Evolutionary conservation across 2,329 filamentous ascomycete species (phyloP), one percentile per base, ranked within the genome.

Genomic region (Claviceps sp.): DNA sequence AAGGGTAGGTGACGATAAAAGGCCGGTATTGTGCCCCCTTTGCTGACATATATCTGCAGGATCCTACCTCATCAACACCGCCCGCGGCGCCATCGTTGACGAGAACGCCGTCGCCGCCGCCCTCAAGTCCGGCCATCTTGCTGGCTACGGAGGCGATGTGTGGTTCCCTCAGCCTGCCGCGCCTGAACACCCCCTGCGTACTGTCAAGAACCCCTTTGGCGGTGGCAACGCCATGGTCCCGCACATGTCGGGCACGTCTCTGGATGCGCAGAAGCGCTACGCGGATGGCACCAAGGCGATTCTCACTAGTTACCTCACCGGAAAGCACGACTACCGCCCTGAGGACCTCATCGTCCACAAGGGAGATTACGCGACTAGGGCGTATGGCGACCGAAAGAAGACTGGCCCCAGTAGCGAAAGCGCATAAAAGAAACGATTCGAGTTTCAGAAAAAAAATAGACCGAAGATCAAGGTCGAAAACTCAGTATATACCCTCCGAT

Each of bases 111-210:
- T 98, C 53, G 93, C 93, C 57, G 90, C 85, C 30, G 93, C 93
- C 48, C 81, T 98, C 69, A 89, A 91, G 78, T 81, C 78, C 37
- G 93, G 93, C 64, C 90, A 97, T 71, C 86, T 94, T 65, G 84
- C 86, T 64, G 88, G 88, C 60, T 94, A 94, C 75, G 88, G 81
- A 58, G 87, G 87, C 65, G 87, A 93, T 61, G 87, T 93, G 64
- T 97, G 91, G 91, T 95, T 89, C 88, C 90, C 90, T 57, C 93
- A 98, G 79, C 93, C 93, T 62, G 93, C 93, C 22, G 90, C 90
- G 65, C 80, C 82, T 72, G 90, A 96, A 67, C 93, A 98, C 79
- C 81, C 83, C 54, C 87, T 98, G 65, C 89, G 93, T 68, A 87
- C 84, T 68, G 91, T 88, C 69, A 85, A 90, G 80, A 93, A 91